These are phyloP conservation scores for Coniochaeta hoffmannii DNA, from an alignment of 2,329 filamentous ascomycete genomes.

Conservation along the genomic window DNA sequence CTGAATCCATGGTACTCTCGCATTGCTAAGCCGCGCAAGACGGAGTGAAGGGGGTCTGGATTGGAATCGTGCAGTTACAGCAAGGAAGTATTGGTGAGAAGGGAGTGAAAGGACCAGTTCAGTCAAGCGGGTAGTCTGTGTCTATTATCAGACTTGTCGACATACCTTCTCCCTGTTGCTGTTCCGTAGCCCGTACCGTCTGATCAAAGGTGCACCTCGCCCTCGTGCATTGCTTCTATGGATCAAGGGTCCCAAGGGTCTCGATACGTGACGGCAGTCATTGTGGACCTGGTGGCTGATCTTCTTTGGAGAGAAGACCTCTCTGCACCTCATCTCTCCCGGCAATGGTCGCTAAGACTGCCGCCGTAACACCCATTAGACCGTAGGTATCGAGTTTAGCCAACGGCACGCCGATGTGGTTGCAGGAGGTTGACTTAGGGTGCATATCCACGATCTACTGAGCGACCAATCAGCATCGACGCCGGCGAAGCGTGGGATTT, in stretches of 20 bases:
- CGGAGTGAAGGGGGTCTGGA: not conserved
- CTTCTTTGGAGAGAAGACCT: not conserved
- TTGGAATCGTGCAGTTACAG: not conserved
- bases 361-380: not conserved
- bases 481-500: not conserved
- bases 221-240: not conserved
- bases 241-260: not conserved
- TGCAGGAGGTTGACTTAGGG: not conserved
- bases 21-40: constrained; percentile 35
- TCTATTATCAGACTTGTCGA: not conserved
- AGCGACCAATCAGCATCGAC: not conserved
- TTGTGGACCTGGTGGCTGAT: not conserved
- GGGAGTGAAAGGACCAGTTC: constrained; percentile 1
- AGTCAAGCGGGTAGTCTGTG: not conserved
- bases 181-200: not conserved
- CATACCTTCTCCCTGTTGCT: not conserved
- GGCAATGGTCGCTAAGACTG: not conserved
- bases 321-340: not conserved
- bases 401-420: not conserved
- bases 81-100: not conserved
- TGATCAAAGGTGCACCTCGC: not conserved
- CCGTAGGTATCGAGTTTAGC: not conserved
- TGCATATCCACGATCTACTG: not conserved
- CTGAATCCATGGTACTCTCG: constrained; percentile 68
- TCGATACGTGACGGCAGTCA: not conserved